Percentiles rank a stretch among this genome's conserved stretches.
phyloP scores from a whole-genome alignment of 352 stramenopile species.

The Pythium aquatile region DNA sequence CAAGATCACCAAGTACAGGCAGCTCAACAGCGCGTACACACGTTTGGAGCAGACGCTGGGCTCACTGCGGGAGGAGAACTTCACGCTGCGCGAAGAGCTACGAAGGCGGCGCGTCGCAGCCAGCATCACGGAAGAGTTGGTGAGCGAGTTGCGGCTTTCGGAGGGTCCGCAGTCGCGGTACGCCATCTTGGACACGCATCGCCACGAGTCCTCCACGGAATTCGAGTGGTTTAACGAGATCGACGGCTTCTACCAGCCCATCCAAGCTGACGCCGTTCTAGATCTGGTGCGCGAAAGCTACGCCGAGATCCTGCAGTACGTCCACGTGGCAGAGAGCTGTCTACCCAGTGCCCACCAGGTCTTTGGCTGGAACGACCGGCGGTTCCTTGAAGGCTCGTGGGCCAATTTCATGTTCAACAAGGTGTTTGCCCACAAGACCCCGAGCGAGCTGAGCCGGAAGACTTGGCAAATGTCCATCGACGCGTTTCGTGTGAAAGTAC shows the following conservation, averaged over 20 bases:
- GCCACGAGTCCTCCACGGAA: not conserved
- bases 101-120: slow-evolving; percentile 9
- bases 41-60: slow-evolving; percentile 7
- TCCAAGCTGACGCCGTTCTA: not conserved
- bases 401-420: slow-evolving; percentile 44
- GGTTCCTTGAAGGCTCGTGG: slow-evolving; percentile 34
- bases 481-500: slow-evolving; percentile 22
- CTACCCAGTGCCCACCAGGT: slow-evolving; percentile 22
- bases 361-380: slow-evolving; percentile 39
- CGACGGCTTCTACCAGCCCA: not conserved
- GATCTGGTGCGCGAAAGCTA: slow-evolving; percentile 13
- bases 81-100: slow-evolving; percentile 15
- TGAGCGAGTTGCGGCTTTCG: slow-evolving; percentile 3
- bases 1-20: slow-evolving; percentile 14
- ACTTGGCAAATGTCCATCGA: slow-evolving; percentile 37
- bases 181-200: not conserved
- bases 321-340: slow-evolving; percentile 9
- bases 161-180: not conserved
- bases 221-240: slow-evolving; percentile 14
- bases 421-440: slow-evolving; percentile 30
- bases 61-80: slow-evolving; percentile 18
- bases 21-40: slow-evolving; percentile 15
- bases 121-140: not conserved
- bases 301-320: slow-evolving; percentile 16
- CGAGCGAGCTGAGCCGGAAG: slow-evolving; percentile 23